These are phyloP conservation scores for Gymnopus androsaceus DNA, from an alignment of 1,284 basidiomycete genomes.

Conservation along the genomic window DNA sequence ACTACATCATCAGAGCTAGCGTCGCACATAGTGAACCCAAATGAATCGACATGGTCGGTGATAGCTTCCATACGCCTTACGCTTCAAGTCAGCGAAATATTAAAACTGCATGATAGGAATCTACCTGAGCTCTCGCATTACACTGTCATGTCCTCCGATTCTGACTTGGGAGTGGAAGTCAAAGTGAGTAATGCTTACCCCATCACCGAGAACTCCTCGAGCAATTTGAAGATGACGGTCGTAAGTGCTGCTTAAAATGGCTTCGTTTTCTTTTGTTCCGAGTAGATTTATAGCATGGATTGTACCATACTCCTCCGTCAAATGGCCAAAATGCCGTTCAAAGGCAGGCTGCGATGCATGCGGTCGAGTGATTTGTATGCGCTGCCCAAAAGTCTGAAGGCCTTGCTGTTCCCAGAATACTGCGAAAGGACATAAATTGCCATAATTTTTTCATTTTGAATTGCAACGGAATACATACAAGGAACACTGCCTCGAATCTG, in stretches of 20 bases:
- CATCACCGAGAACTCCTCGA: slow-evolving; percentile 56
- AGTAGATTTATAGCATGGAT: slow-evolving; percentile 88
- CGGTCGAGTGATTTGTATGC: slow-evolving; percentile 92
- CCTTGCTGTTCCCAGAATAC: slow-evolving; percentile 99
- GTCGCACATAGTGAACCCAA: slow-evolving; percentile 86
- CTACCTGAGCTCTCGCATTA: slow-evolving; percentile 76
- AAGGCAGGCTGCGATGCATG: slow-evolving; percentile 96
- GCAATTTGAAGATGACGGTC: slow-evolving; percentile 72
- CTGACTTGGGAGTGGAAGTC: slow-evolving; percentile 91
- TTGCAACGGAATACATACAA: slow-evolving; percentile 51
- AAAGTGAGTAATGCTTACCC: slow-evolving; percentile 80
- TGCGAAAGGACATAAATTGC: slow-evolving; percentile 33
- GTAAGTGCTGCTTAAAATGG: slow-evolving; percentile 82
- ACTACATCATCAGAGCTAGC: slow-evolving; percentile 65
- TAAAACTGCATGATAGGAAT: background rate
- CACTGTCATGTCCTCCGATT: slow-evolving; percentile 86
- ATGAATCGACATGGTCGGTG: slow-evolving; percentile 70
- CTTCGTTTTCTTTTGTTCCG: slow-evolving; percentile 90
- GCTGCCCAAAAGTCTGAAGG: slow-evolving; percentile 85
- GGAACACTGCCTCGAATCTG: slow-evolving; percentile 95
- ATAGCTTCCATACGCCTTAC: slow-evolving; percentile 62
- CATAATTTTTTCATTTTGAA: slow-evolving; percentile 18
- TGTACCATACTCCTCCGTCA: slow-evolving; percentile 81
- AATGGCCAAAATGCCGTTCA: slow-evolving; percentile 87
- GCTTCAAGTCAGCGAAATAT: slow-evolving; percentile 16